Evolutionary conservation across 352 stramenopile genomes (phyloP).

Genomic region (Pseudoperonospora humuli): DNA sequence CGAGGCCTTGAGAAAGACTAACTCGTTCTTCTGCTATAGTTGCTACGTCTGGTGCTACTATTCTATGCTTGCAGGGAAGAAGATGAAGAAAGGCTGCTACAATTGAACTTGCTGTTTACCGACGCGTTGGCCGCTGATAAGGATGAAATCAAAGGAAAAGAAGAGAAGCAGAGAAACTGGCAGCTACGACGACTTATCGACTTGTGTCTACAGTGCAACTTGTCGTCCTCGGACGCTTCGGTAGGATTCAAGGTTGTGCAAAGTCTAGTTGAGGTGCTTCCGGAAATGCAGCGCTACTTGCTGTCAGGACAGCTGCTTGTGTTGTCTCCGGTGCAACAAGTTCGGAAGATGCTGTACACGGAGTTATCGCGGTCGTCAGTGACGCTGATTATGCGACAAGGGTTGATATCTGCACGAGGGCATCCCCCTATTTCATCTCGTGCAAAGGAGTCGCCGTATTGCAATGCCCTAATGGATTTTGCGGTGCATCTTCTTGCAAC

Average conservation of each 20-base stretch:
- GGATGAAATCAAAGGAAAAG: constrained; percentile 12
- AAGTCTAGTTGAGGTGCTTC: constrained; percentile 11
- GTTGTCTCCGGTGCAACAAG: constrained; percentile 2
- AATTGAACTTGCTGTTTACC: constrained; percentile 19
- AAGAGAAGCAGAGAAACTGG: constrained; percentile 23
- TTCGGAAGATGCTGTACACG: constrained; percentile 16
- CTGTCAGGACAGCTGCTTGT: constrained; percentile 14
- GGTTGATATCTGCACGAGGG: constrained; percentile 16
- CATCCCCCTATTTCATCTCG: constrained; percentile 12
- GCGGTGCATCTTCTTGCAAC: constrained; percentile 16
- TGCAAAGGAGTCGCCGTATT: constrained; percentile 15
- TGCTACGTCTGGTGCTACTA: constrained; percentile 39
- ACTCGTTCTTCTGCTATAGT: constrained; percentile 10
- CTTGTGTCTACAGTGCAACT: constrained; percentile 33
- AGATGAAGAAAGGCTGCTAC: constrained; percentile 24
- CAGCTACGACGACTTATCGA: constrained; percentile 37
- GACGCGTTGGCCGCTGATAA: constrained; percentile 16
- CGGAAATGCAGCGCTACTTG: constrained; percentile 30
- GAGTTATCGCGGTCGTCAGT: constrained; percentile 22
- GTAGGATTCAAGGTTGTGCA: constrained; percentile 11
- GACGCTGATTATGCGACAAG: constrained; percentile 19
- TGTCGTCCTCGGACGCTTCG: neutral
- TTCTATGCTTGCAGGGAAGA: constrained; percentile 23
- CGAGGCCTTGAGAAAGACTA: constrained; percentile 1
- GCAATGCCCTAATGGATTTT: constrained; percentile 24